Evolutionary conservation across 768 basidiomycete species (phyloP).

Genomic region (Chalciporus chontae): DNA sequence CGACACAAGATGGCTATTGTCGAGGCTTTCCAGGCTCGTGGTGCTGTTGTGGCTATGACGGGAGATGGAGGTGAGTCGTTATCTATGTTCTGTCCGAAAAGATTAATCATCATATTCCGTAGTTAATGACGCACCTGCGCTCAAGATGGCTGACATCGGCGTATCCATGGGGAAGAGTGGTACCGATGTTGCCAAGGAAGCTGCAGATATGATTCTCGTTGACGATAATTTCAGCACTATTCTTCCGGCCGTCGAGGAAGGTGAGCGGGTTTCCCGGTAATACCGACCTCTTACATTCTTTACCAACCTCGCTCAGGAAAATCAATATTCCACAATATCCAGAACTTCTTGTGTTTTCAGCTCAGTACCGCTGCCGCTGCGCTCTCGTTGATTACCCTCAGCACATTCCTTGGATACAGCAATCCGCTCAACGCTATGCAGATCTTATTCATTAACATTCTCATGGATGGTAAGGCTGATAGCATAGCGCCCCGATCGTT

Average conservation of each 20-base stretch:
- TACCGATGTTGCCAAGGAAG: slow-evolving; percentile 99
- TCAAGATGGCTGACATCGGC: slow-evolving; percentile 98
- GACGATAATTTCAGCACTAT: slow-evolving; percentile 98
- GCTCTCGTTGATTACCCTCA: slow-evolving; percentile 89
- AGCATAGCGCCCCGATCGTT: background rate
- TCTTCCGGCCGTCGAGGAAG: slow-evolving; percentile 91
- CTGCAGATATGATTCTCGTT: slow-evolving; percentile 93
- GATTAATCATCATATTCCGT: background rate
- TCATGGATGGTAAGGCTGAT: slow-evolving; percentile 81
- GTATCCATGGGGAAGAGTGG: slow-evolving; percentile 98
- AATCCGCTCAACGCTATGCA: slow-evolving; percentile 98
- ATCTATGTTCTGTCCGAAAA: slow-evolving; percentile 13
- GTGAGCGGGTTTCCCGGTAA: slow-evolving; percentile 32
- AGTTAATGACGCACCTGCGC: slow-evolving; percentile 95
- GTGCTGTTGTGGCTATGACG: slow-evolving; percentile 94
- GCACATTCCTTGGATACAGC: slow-evolving; percentile 83
- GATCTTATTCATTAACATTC: slow-evolving; percentile 98
- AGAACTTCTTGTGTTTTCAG: slow-evolving; percentile 97
- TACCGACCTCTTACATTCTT: background rate
- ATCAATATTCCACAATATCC: slow-evolving; percentile 98
- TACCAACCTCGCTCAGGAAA: slow-evolving; percentile 50
- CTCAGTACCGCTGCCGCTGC: slow-evolving; percentile 97
- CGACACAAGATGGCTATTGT: slow-evolving; percentile 98
- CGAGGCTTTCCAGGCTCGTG: slow-evolving; percentile 86
- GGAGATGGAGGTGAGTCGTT: slow-evolving; percentile 83